Percentiles rank a stretch among this genome's conserved stretches.
Conservation (phyloP, 2,329 filamentous ascomycete genomes). For the Ceratocystis colombiana region DNA sequence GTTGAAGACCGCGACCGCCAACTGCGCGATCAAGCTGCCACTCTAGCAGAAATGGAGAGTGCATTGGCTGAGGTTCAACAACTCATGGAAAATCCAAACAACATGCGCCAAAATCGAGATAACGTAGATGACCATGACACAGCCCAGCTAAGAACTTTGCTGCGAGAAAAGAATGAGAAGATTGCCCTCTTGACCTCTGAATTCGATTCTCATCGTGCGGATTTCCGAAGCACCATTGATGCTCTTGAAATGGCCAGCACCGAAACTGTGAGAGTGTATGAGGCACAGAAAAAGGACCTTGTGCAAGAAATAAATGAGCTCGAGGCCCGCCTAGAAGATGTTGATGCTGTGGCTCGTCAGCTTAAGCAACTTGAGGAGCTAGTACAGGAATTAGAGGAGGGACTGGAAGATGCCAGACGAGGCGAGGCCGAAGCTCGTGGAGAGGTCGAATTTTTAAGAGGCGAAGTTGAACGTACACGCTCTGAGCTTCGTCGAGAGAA, state of each 20-base stretch:
- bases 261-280: slow-evolving; percentile 92
- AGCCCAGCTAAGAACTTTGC: slow-evolving; percentile 63
- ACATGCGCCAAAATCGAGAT: slow-evolving; percentile 36
- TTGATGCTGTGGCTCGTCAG: slow-evolving; percentile 81
- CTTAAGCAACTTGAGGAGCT: slow-evolving; percentile 92
- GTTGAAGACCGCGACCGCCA: slow-evolving; percentile 78
- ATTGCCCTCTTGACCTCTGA: slow-evolving; percentile 87
- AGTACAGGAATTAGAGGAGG: slow-evolving; percentile 93
- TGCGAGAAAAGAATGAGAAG: slow-evolving; percentile 94
- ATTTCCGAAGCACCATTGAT: slow-evolving; percentile 94
- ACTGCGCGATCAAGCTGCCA: slow-evolving; percentile 75
- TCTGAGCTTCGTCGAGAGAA: slow-evolving; percentile 80
- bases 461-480: slow-evolving; percentile 84
- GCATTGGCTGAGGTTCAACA: slow-evolving; percentile 67
- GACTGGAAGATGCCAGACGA: slow-evolving; percentile 82
- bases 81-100: slow-evolving; percentile 53
- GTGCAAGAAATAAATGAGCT: slow-evolving; percentile 74
- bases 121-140: slow-evolving; percentile 56
- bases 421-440: slow-evolving; percentile 92
- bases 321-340: slow-evolving; percentile 74
- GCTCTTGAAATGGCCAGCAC: slow-evolving; percentile 90
- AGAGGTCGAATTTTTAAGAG: slow-evolving; percentile 88
- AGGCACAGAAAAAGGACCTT: slow-evolving; percentile 79
- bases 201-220: slow-evolving; percentile 87
- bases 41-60: slow-evolving; percentile 79